Evolutionary conservation across 495 filamentous ascomycete genomes (phyloP).

Genomic region (Talaromyces thailandensis): DNA sequence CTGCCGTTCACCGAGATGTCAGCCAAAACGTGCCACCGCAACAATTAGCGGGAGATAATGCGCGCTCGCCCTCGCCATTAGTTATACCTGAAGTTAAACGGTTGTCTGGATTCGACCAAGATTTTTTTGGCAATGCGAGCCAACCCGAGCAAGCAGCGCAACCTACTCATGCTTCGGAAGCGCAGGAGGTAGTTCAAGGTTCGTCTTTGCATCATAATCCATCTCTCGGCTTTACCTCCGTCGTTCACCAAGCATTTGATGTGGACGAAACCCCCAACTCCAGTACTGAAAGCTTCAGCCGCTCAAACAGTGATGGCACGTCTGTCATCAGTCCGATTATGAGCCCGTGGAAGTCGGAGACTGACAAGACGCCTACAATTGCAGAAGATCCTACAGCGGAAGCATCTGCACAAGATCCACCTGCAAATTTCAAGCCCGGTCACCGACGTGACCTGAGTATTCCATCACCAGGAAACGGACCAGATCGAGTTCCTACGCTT

Average conservation of each 20-base stretch:
- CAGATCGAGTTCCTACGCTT: constrained; percentile 48
- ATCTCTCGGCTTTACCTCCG: constrained; percentile 56
- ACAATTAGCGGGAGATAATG: neutral
- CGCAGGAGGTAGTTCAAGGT: constrained; percentile 11
- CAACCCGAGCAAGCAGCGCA: constrained; percentile 12
- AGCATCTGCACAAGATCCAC: constrained; percentile 18
- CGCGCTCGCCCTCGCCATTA: constrained; percentile 7
- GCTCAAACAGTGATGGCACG: constrained; percentile 59
- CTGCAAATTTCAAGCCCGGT: constrained; percentile 39
- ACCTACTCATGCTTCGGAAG: constrained; percentile 7
- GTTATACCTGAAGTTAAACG: constrained; percentile 55
- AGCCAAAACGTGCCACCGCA: neutral
- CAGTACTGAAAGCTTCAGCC: constrained; percentile 34
- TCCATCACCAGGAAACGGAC: constrained; percentile 53
- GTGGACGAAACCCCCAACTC: constrained; percentile 51
- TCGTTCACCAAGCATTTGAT: constrained; percentile 64
- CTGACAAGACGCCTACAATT: constrained; percentile 47
- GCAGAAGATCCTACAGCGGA: constrained; percentile 41
- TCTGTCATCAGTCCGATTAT: constrained; percentile 64
- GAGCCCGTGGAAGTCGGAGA: constrained; percentile 27
- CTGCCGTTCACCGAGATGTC: neutral
- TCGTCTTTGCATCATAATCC: constrained; percentile 41
- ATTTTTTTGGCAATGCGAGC: constrained; percentile 18
- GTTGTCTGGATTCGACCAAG: constrained; percentile 54
- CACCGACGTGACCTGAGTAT: constrained; percentile 54